Evolutionary conservation across 768 basidiomycete genomes (phyloP).

Genomic region (Roridomyces roridus): DNA sequence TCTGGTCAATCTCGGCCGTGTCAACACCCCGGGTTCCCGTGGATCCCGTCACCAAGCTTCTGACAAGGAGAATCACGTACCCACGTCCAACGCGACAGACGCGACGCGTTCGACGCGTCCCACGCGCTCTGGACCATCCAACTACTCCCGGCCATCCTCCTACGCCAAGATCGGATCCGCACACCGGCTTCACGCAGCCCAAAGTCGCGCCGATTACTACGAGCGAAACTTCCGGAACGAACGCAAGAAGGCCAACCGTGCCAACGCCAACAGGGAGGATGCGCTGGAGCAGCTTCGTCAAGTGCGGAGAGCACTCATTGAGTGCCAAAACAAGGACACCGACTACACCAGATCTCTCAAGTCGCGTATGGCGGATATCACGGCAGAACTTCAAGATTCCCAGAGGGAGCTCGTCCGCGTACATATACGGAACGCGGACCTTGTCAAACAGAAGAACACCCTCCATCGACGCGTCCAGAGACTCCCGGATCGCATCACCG

Average conservation of each 20-base stretch:
- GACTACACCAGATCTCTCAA: background rate
- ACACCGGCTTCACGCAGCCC: background rate
- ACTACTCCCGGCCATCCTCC: background rate
- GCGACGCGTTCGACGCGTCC: background rate
- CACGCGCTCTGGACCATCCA: background rate
- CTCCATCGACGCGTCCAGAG: background rate
- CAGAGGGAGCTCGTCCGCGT: background rate
- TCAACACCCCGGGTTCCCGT: background rate
- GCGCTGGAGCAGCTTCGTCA: background rate
- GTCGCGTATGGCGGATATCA: background rate
- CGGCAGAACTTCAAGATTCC: background rate
- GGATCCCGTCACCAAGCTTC: background rate
- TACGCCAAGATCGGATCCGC: background rate
- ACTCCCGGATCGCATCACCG: background rate
- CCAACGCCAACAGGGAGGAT: background rate
- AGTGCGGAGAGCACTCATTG: background rate
- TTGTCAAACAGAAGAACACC: background rate
- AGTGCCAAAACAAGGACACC: background rate
- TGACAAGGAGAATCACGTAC: constrained; percentile 4
- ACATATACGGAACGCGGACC: background rate
- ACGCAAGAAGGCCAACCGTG: background rate
- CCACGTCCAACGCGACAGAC: background rate
- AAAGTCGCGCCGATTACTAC: background rate
- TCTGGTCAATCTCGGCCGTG: background rate
- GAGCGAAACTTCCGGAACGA: constrained; percentile 2